Evolutionary conservation across 768 basidiomycete species (phyloP), one percentile per base, ranked within the genome.

Genomic region (Lactarius sanguifluus): DNA sequence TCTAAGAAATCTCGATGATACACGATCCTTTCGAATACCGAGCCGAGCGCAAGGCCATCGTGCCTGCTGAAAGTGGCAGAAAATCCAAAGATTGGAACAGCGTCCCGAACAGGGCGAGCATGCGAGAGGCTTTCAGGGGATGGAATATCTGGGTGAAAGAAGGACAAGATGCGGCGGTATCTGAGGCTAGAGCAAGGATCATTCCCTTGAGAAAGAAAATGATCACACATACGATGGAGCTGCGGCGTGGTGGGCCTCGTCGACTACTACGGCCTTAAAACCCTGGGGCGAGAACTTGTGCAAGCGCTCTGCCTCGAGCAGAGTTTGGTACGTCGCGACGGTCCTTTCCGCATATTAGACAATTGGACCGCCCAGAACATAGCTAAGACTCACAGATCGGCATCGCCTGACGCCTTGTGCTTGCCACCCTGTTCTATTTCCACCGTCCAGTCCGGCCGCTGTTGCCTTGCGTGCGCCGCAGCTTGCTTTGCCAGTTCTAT

Each of bases 221-320:
- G 79, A 38, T 30, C 25, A 5, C 40, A 64, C 86, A 62, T 78
- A 96, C 87, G 95, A 94, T 36, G 89, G 88, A 10, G 96, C 92
- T 45, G 92, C 95, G 34, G 96, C 91, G 76, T 98, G 96, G 74
- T 98, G 96, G 0, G 96, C 96, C 77, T 97, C 95, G 72, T 97
- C 95, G 3, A 97, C 81, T 55, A 96, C 86, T 65, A 97, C 80
- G 18, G 89, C 90, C 72, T 90, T 93, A 68, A 92, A 76, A 56
- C 68, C 72, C 12, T 75, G 72, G 3, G 90, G 88, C 72, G 88
- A 80, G 74, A 96, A 96, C 74, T 96, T 96, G 7, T 79, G 80
- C 62, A 94, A 73, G 23, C 92, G 82, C 10, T 83, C 77, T 5
- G 81, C 75, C 64, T 83, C 87, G 40, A 87, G 80, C 13, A 96